phyloP scores from a whole-genome alignment of 495 filamentous ascomycete genomes.

The Aspergillus steynii region DNA sequence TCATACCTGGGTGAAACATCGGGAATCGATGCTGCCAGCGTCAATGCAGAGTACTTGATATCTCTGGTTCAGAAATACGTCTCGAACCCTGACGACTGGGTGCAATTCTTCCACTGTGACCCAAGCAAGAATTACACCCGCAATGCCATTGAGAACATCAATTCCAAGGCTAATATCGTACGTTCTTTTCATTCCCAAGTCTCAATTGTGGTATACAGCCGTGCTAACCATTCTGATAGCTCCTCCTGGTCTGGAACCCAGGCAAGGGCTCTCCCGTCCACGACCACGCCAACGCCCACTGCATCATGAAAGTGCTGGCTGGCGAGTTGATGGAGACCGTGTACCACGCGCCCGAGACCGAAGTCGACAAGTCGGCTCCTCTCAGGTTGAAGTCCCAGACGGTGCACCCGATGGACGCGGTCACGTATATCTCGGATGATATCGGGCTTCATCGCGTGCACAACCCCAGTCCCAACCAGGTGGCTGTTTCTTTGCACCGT shows the following conservation, averaged over 20 bases:
- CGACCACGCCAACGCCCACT: slow-evolving; percentile 82
- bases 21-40: slow-evolving; percentile 32
- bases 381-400: slow-evolving; percentile 28
- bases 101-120: slow-evolving; percentile 35
- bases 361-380: slow-evolving; percentile 16
- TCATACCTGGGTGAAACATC: slow-evolving; percentile 28
- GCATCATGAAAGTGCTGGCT: slow-evolving; percentile 57
- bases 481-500: slow-evolving; percentile 83
- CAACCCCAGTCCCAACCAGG: slow-evolving; percentile 65
- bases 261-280: slow-evolving; percentile 79
- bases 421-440: slow-evolving; percentile 78
- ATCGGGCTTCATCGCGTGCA: slow-evolving; percentile 80
- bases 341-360: slow-evolving; percentile 63
- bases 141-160: slow-evolving; percentile 41
- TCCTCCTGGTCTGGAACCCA: slow-evolving; percentile 87
- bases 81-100: slow-evolving; percentile 36
- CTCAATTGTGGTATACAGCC: neutral
- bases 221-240: slow-evolving; percentile 37
- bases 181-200: slow-evolving; percentile 5
- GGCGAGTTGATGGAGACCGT: slow-evolving; percentile 71
- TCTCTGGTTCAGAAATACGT: slow-evolving; percentile 32
- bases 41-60: slow-evolving; percentile 31
- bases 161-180: slow-evolving; percentile 39
- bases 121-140: slow-evolving; percentile 41
- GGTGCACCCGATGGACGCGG: slow-evolving; percentile 51